Evolutionary conservation across 805 yeast species (phyloP), one percentile per base, ranked within the genome.

Genomic region (Starmerella bacillaris): DNA sequence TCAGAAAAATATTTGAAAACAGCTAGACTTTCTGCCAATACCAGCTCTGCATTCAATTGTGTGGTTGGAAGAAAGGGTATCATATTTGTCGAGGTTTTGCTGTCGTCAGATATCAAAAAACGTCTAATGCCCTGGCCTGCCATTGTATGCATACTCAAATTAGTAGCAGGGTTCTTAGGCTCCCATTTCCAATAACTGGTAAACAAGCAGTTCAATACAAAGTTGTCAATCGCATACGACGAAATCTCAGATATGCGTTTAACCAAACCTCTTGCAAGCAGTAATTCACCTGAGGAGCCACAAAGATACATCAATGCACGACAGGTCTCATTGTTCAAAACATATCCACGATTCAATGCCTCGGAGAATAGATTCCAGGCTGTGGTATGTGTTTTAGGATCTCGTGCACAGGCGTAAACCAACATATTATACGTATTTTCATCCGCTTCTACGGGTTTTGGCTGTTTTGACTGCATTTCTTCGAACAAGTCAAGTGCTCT

Each of bases 291-390:
- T 48, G 83, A 83, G 39, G 63, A 63, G 0, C 82, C 75, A n/a
- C 89, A 70, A 31, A 86, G 56, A 41, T 74, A 67, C 58, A 86
- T 63, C 72, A 86, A 72, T 12, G 71, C 64, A 41, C 74, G 77
- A 44, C 73, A 62, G 0, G 77, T 64, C 18, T 59, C 59, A 6
- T 65, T 37, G 30, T 56, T 56, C 32, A 48, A 37, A 44, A n/a
- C 38, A 24, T 41, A 40, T 1, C 54, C 53, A 18, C 44, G 39
- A 12, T 66, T 61, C 45, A 72, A 62, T 38, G 78, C 70, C 43
- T 78, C 72, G 40, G 74, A 63, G 36, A 84, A 68, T 45, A 70
- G 75, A 36, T 68, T 67, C 95, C 95, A 86, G 0, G 93, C 92
- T 43, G 63, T 59, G 24, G 59, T 46, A 8, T 63, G 55, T 38